These are phyloP conservation scores for Aphanomyces stellatus DNA, from an alignment of 352 stramenopile species.

Conservation along the genomic window DNA sequence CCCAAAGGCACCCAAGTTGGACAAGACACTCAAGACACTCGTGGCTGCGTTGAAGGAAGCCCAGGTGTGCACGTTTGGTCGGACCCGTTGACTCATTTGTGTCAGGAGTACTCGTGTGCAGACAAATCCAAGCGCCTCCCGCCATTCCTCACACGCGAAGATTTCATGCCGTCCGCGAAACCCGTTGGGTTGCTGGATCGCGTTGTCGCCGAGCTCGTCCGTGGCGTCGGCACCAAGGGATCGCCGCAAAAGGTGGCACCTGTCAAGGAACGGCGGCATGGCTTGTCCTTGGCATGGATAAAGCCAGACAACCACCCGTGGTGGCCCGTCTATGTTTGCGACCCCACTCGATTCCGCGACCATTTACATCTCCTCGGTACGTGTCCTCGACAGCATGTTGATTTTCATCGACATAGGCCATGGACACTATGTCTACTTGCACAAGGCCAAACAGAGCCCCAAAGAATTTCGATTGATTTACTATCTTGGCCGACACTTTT, in stretches of 20 bases:
- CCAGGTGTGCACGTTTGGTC: too few species aligned
- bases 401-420: background rate
- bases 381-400: background rate
- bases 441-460: background rate
- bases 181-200: background rate
- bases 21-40: background rate
- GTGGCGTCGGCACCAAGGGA: background rate
- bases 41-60: background rate
- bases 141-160: background rate
- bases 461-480: background rate
- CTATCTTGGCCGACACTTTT: background rate
- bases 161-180: background rate
- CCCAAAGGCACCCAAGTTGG: background rate
- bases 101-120: background rate
- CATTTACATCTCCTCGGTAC: constrained; percentile 1
- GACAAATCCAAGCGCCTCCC: background rate
- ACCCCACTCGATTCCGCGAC: background rate
- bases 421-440: background rate
- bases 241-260: background rate
- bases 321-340: constrained; percentile 2
- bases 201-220: background rate
- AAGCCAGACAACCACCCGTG: background rate
- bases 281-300: background rate
- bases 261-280: background rate
- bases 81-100: too few species aligned